Base-by-base conservation (phyloP, 2,329 filamentous ascomycete genomes). In the Colletotrichum sp. region DNA sequence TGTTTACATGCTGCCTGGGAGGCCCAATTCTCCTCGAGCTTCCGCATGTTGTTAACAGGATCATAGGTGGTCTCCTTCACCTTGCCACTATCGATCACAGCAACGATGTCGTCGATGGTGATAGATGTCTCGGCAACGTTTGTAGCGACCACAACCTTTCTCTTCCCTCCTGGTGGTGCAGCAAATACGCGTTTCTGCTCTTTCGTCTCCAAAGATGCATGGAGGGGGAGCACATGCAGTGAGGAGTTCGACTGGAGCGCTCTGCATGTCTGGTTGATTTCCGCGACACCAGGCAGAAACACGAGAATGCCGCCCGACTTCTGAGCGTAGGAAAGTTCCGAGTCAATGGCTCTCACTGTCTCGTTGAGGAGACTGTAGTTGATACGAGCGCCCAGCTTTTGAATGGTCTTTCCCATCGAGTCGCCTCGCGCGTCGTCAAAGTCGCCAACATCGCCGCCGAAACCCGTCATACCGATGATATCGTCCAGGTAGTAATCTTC, bases 91-190 rank as follows among this genome's bases (percentile, higher is more conserved):
- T 99, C 97, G 78, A 99, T 96, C 62, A 99, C 97, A 3, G 95
- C 96, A 4, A 99, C 95, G 69, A 99, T 95, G 82, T 99, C 97
- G 82, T 98, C 96, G 76, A 99, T 99, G 0, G 97, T 99, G 83
- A 99, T 99, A 3, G 97, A 99, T 0, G 97, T 99, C 84, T 99
- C 97, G 3, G 97, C 97, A 4, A 99, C 96, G 81, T 99, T 99
- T 60, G 97, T 99, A 1, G 97, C 95, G 8, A 96, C 95, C 39
- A 99, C 95, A 15, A 99, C 92, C 85, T 99, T 99, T 44, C 97
- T 91, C 85, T 95, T 96, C 1, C 96, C 96, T 4, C 87, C 84
- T 0, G 96, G 96, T 6, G 97, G 87, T 16, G 89, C 89, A 32
- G 92, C 89, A 82, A 99, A 99, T 1, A 99, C 97, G 28, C 92